Evolutionary conservation across 345 rosid species (phyloP).

Genomic region (Sisymbrium irio): DNA sequence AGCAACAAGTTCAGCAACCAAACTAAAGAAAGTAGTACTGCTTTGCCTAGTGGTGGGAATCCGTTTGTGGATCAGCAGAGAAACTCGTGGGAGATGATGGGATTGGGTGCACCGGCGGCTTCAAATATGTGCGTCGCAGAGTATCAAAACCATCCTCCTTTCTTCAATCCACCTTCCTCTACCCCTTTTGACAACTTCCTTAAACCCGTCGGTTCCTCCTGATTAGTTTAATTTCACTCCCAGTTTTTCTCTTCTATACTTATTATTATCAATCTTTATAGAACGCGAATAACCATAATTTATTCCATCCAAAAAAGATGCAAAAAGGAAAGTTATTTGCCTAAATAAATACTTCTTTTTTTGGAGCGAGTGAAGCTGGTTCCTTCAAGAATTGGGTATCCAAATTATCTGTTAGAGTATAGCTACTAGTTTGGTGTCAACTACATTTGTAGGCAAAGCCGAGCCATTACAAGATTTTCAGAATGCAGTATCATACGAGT

Average conservation of each 20-base stretch:
- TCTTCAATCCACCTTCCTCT: constrained; percentile 51
- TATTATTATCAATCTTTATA: not conserved
- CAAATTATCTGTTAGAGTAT: not conserved
- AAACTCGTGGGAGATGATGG: constrained; percentile 24
- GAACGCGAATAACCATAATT: constrained; percentile 1
- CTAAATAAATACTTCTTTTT: not conserved
- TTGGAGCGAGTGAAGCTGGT: not conserved
- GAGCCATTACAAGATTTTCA: not conserved
- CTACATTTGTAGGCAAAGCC: not conserved
- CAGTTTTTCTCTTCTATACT: not conserved
- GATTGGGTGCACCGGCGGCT: constrained; percentile 5
- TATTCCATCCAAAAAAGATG: not conserved
- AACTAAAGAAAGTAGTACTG: constrained; percentile 8
- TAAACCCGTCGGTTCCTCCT: constrained; percentile 58
- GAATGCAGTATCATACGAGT: not conserved
- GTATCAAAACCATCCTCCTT: constrained; percentile 46
- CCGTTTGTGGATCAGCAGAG: constrained; percentile 46
- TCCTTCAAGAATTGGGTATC: not conserved
- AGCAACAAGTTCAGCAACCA: constrained; percentile 36
- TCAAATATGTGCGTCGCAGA: constrained; percentile 43
- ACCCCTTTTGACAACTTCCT: constrained; percentile 63
- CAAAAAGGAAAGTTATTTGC: not conserved
- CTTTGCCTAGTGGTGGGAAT: constrained; percentile 38
- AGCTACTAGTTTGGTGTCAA: not conserved
- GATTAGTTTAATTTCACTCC: constrained; percentile 1